Evolutionary conservation across 2,329 filamentous ascomycete species (phyloP).

Genomic region (Colletotrichum spinosum): DNA sequence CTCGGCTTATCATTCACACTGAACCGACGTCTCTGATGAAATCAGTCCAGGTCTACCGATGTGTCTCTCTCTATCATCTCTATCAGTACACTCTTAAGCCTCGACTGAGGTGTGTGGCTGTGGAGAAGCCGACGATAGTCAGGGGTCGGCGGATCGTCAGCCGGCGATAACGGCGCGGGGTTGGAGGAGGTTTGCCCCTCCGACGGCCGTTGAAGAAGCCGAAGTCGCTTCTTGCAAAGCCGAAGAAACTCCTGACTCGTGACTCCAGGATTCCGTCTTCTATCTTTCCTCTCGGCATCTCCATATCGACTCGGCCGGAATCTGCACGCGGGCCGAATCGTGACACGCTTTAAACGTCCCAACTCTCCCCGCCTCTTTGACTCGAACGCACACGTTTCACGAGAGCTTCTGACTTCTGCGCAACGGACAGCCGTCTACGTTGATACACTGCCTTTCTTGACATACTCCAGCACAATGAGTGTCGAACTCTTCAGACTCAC

Average conservation of each 20-base stretch:
- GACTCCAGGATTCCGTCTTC: not conserved
- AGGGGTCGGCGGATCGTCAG: not conserved
- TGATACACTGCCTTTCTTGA: not conserved
- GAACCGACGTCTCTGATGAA: not conserved
- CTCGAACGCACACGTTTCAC: not conserved
- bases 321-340: constrained; percentile 1
- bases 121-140: constrained; percentile 8
- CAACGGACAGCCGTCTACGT: not conserved
- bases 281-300: not conserved
- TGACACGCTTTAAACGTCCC: not conserved
- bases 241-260: not conserved
- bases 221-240: not conserved
- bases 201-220: constrained; percentile 7
- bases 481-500: constrained; percentile 44
- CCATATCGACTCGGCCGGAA: not conserved
- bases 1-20: constrained; percentile 15
- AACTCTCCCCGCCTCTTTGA: constrained; percentile 1
- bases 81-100: too few relatives aligned
- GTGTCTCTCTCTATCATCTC: not conserved
- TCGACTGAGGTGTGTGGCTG: not conserved
- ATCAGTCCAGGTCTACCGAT: constrained; percentile 25
- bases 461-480: constrained; percentile 4
- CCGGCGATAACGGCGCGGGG: constrained; percentile 32
- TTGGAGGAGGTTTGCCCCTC: constrained; percentile 7
- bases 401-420: too few relatives aligned